Percentiles rank a stretch among this genome's conserved stretches.
Evolutionary conservation across 2,329 filamentous ascomycete genomes (phyloP).

Genomic region (Pseudogymnoascus sp.): DNA sequence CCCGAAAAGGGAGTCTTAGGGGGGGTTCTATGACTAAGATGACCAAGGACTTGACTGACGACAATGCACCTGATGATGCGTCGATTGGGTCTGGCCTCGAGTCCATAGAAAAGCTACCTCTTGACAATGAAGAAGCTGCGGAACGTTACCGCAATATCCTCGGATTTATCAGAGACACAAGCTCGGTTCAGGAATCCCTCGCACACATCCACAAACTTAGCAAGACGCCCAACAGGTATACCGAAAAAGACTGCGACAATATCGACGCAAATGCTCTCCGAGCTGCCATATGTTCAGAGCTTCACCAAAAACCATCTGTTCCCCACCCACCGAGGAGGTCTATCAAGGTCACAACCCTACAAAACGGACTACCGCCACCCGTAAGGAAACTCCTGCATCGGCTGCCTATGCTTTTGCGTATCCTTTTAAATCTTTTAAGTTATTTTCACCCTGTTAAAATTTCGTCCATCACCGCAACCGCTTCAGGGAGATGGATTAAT

Average conservation of each 20-base stretch:
- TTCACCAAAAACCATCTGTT: conserved; percentile 41
- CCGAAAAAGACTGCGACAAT: conserved; percentile 29
- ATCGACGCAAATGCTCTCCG: conserved; percentile 38
- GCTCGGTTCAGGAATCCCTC: conserved; percentile 32
- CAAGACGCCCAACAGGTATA: conserved; percentile 12
- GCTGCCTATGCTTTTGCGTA: conserved; percentile 41
- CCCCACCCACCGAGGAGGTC: conserved; percentile 43
- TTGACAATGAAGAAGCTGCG: conserved; percentile 38
- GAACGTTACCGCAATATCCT: conserved; percentile 37
- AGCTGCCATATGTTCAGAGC: conserved; percentile 42
- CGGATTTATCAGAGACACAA: conserved; percentile 33
- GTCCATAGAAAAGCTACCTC: conserved; percentile 36
- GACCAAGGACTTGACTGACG: conserved; percentile 32
- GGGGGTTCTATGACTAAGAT: conserved; percentile 21
- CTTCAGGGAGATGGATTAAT: conserved; percentile 44
- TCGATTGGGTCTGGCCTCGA: conserved; percentile 32
- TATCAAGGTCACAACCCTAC: conserved; percentile 42
- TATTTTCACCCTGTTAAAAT: conserved; percentile 47
- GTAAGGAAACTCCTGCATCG: conserved; percentile 40
- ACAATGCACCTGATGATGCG: conserved; percentile 31
- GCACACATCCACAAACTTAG: conserved; percentile 25
- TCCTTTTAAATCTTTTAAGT: conserved; percentile 41
- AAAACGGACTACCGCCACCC: conserved; percentile 35
- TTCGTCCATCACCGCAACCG: conserved; percentile 41
- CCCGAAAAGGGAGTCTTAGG: conserved; percentile 22